Conservation (phyloP, 805 yeast species). For the Candida parachauliodes region DNA sequence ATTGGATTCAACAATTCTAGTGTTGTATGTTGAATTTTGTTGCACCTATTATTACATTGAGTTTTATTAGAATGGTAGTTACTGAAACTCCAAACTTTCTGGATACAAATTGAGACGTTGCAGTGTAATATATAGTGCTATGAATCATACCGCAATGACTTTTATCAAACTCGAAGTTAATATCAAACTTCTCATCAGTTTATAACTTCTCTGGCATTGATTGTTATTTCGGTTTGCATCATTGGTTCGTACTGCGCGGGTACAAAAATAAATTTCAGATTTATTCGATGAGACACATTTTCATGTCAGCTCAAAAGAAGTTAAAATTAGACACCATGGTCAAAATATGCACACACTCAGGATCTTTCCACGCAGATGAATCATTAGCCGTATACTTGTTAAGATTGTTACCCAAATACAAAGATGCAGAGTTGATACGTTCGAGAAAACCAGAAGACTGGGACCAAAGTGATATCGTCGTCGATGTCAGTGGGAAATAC, state of each 20-base stretch:
- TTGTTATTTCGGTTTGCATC: too few relatives aligned
- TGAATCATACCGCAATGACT: too few relatives aligned
- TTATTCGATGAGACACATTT: conserved; percentile 4
- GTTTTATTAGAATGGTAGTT: too few relatives aligned
- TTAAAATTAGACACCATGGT: conserved; percentile 24
- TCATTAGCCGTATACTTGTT: conserved; percentile 89
- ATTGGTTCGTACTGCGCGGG: background rate
- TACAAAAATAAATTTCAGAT: background rate
- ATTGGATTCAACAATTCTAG: too few relatives aligned
- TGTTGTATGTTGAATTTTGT: too few relatives aligned
- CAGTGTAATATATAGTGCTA: too few relatives aligned
- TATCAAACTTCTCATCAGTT: too few relatives aligned
- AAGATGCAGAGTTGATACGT: conserved; percentile 67
- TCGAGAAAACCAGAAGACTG: conserved; percentile 80
- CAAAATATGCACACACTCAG: conserved; percentile 86
- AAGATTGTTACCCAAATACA: conserved; percentile 63
- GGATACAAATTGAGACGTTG: too few relatives aligned
- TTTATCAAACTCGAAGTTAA: too few relatives aligned
- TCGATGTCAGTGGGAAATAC: conserved; percentile 91
- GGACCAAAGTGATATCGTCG: conserved; percentile 86
- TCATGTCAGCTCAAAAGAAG: conserved; percentile 11
- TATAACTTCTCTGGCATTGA: too few relatives aligned
- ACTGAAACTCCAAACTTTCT: too few relatives aligned
- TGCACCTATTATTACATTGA: too few relatives aligned
- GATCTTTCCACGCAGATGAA: conserved; percentile 96